These are phyloP conservation scores for Epichloe festucae DNA, from an alignment of 2,329 filamentous ascomycete species.

Conservation along the genomic window DNA sequence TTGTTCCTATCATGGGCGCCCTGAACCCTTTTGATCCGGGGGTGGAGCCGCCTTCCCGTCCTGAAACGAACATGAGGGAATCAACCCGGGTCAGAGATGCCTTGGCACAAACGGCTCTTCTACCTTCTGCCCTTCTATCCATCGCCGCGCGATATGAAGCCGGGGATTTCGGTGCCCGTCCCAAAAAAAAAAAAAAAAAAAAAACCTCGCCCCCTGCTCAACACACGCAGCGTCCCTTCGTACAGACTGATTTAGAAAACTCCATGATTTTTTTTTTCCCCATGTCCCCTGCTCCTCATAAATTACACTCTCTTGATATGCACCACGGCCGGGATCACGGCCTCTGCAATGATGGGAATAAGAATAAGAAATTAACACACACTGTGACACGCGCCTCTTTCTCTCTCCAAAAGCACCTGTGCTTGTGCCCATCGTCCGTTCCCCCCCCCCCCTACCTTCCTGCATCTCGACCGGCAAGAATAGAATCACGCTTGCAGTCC, in stretches of 20 bases:
- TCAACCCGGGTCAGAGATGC: neutral
- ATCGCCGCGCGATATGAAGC: neutral
- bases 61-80: neutral
- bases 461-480: neutral
- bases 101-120: neutral
- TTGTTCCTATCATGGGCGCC: too few species aligned
- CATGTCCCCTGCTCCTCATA: neutral
- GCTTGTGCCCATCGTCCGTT: too few species aligned
- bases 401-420: neutral
- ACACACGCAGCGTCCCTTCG: neutral
- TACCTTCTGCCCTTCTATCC: neutral
- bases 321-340: neutral
- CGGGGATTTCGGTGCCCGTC: too few species aligned
- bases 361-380: neutral
- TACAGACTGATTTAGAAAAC: neutral
- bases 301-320: neutral
- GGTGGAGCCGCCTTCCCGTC: too few species aligned
- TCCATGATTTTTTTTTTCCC: neutral
- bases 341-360: neutral
- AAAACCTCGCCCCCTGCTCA: neutral
- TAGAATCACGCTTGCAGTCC: conserved; percentile 46
- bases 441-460: neutral
- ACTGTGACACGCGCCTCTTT: neutral
- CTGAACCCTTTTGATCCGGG: too few species aligned
- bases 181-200: too few species aligned